Evolutionary conservation across 2,329 filamentous ascomycete species (phyloP).

Genomic region (Fusarium citri): DNA sequence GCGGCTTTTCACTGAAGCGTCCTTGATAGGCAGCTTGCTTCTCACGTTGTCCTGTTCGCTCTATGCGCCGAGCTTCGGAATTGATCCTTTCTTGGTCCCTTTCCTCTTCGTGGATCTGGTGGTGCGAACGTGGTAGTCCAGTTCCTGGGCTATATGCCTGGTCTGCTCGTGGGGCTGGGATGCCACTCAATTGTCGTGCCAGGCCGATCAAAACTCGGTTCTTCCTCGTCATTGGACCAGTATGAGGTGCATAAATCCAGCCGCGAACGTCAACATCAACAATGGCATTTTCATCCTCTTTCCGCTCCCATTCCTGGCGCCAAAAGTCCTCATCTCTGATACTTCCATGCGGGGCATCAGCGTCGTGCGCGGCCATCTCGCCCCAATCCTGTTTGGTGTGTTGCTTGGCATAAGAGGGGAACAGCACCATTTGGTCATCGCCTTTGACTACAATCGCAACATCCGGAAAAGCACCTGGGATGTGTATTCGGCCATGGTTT

Average conservation of each 20-base stretch:
- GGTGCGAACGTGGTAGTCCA: conserved; percentile 38
- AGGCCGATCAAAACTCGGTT: conserved; percentile 89
- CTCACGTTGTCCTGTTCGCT: conserved; percentile 77
- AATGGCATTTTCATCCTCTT: conserved; percentile 84
- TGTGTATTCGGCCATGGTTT: conserved; percentile 54
- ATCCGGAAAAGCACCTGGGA: conserved; percentile 85
- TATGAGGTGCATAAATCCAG: conserved; percentile 92
- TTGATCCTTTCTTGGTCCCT: conserved; percentile 75
- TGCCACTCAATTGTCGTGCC: conserved; percentile 86
- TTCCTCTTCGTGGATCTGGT: conserved; percentile 57
- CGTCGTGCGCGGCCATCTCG: conserved; percentile 46
- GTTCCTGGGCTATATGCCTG: conserved; percentile 37
- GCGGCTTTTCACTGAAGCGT: conserved; percentile 76
- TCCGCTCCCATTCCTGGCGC: conserved; percentile 80
- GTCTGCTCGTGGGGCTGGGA: conserved; percentile 73
- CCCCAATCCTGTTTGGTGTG: conserved; percentile 66
- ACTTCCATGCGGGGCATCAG: conserved; percentile 51
- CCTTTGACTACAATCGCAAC: conserved; percentile 83
- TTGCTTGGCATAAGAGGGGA: conserved; percentile 89
- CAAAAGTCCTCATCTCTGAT: conserved; percentile 78
- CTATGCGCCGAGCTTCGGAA: conserved; percentile 80
- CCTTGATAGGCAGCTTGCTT: conserved; percentile 77
- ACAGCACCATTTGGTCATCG: conserved; percentile 92
- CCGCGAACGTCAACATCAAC: conserved; percentile 95
- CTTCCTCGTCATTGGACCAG: conserved; percentile 85